Evolutionary conservation across 768 basidiomycete genomes (phyloP).

Genomic region (Lactifluus pinguis): DNA sequence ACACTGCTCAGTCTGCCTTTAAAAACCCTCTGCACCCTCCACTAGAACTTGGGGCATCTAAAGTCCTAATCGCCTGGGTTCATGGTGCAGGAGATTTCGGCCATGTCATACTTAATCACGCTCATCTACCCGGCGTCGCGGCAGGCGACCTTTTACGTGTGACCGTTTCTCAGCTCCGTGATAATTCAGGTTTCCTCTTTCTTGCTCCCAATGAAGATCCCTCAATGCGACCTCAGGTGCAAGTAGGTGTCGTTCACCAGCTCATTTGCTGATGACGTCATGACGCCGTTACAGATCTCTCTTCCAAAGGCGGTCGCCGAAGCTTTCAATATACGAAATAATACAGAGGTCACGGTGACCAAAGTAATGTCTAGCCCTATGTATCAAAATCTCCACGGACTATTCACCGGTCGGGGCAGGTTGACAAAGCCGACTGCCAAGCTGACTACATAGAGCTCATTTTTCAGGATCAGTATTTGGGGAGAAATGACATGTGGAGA

Average conservation of each 20-base stretch:
- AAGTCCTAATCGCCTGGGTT: constrained; percentile 63
- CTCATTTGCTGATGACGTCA: not conserved
- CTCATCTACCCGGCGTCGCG: constrained; percentile 68
- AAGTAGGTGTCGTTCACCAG: constrained; percentile 31
- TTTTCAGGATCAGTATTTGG: constrained; percentile 93
- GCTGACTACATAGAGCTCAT: constrained; percentile 83
- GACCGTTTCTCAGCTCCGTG: constrained; percentile 32
- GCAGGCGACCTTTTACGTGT: constrained; percentile 70
- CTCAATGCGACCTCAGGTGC: constrained; percentile 51
- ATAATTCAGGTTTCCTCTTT: constrained; percentile 47
- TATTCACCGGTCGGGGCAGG: constrained; percentile 34
- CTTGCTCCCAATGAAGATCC: constrained; percentile 58
- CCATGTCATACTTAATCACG: constrained; percentile 58
- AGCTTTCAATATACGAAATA: constrained; percentile 59
- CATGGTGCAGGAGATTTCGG: constrained; percentile 56
- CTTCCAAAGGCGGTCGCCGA: constrained; percentile 67
- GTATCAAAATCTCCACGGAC: not conserved
- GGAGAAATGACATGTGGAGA: constrained; percentile 95
- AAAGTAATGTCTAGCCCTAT: constrained; percentile 40
- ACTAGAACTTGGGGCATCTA: constrained; percentile 53
- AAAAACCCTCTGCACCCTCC: constrained; percentile 37
- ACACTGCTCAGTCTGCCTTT: constrained; percentile 61
- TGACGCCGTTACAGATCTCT: constrained; percentile 45
- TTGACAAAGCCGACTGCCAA: constrained; percentile 50
- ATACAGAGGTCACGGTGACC: constrained; percentile 59